These are phyloP conservation scores for Suillus ampliporus DNA, from an alignment of 768 basidiomycete genomes.

Conservation along the genomic window DNA sequence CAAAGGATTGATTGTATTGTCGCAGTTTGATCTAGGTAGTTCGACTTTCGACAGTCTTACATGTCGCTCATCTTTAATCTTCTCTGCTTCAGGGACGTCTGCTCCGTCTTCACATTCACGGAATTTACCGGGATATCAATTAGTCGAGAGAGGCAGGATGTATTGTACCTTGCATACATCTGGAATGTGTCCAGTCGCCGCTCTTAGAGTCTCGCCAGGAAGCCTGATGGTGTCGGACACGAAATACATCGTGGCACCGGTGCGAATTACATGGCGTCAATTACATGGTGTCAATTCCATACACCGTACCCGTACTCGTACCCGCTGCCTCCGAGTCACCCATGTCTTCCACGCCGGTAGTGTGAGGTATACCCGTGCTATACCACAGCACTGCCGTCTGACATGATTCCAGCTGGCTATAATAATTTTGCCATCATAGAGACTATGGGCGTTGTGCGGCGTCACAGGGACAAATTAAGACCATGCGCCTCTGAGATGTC, in stretches of 20 bases:
- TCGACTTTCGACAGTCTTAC: background rate
- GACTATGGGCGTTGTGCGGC: background rate
- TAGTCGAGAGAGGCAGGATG: background rate
- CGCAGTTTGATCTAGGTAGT: constrained; percentile 63
- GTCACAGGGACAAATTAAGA: background rate
- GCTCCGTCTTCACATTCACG: constrained; percentile 47
- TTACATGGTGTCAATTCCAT: too few relatives aligned
- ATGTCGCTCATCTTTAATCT: constrained; percentile 3
- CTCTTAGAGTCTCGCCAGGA: background rate
- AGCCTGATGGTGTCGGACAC: background rate
- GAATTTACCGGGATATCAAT: constrained; percentile 45
- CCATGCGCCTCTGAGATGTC: background rate
- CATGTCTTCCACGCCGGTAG: too few relatives aligned
- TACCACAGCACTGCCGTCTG: background rate
- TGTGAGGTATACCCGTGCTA: background rate
- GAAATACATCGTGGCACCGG: background rate
- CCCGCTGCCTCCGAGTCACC: background rate
- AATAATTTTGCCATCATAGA: background rate
- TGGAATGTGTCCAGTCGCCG: background rate
- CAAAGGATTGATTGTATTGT: constrained; percentile 56
- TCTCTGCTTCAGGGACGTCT: constrained; percentile 31
- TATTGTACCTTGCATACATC: background rate
- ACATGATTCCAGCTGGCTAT: background rate
- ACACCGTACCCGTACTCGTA: background rate
- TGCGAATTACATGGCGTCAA: too few relatives aligned